Conservation (phyloP, 2,329 filamentous ascomycete species). For the Aspergillus tanneri region DNA sequence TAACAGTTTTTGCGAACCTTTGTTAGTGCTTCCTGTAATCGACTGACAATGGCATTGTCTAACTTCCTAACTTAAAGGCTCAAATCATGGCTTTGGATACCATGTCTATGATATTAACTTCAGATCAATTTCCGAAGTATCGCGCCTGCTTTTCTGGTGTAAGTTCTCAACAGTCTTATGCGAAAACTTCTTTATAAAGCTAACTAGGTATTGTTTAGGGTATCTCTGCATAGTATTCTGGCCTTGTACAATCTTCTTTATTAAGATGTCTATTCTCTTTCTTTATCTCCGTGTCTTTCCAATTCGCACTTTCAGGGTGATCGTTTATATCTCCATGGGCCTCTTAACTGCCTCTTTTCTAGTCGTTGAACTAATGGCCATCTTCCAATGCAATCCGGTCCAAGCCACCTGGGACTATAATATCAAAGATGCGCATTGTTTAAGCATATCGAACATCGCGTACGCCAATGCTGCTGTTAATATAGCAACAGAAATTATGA, state of each 20-base stretch:
- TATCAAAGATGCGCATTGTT: not conserved
- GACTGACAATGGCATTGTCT: not conserved
- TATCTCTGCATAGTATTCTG: slow-evolving; percentile 3
- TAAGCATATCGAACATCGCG: not conserved
- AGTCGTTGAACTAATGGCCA: not conserved
- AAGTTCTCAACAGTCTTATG: not conserved
- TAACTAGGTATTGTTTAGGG: not conserved
- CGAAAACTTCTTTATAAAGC: no score
- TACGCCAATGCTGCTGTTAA: slow-evolving; percentile 2
- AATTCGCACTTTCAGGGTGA: not conserved
- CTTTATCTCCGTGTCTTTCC: slow-evolving; percentile 5
- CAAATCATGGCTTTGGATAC: not conserved
- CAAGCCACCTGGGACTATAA: not conserved
- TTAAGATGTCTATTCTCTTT: slow-evolving; percentile 3
- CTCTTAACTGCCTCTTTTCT: not conserved
- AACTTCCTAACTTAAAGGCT: not conserved
- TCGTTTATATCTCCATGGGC: not conserved
- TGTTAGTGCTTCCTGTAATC: not conserved
- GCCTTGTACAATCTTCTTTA: slow-evolving; percentile 2
- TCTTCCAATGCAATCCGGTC: slow-evolving; percentile 1
- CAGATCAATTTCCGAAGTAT: not conserved
- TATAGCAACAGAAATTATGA: not conserved
- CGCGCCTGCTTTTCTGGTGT: slow-evolving; percentile 1
- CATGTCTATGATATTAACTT: not conserved
- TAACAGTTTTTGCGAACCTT: not conserved